Evolutionary conservation across 78 protist species (phyloP).

Genomic region (Chrysochromulina tobinii): DNA sequence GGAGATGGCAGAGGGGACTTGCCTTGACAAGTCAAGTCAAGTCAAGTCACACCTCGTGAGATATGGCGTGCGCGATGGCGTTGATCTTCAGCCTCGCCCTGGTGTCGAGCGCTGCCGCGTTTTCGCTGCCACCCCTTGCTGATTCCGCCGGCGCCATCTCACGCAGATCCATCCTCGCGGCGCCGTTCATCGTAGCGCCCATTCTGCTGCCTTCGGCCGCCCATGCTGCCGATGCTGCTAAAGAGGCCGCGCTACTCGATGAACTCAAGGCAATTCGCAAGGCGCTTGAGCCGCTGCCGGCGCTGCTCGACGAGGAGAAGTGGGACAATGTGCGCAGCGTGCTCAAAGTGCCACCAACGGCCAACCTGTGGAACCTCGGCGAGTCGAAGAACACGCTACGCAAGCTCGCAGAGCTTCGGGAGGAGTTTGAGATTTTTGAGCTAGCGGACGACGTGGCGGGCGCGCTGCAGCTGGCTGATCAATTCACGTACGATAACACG

Average conservation of each 20-base stretch:
- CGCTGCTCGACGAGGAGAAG: neutral
- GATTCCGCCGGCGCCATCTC: too few species aligned
- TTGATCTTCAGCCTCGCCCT: too few species aligned
- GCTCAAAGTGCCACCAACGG: neutral
- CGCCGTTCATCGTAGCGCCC: too few species aligned
- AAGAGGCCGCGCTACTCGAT: neutral
- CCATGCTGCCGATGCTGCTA: too few species aligned
- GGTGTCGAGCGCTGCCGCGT: too few species aligned
- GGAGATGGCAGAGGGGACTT: too few species aligned
- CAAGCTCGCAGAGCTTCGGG: neutral
- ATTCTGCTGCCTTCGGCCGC: too few species aligned
- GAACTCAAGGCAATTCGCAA: neutral
- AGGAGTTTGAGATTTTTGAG: neutral
- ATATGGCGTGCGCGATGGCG: too few species aligned
- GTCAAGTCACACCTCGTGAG: too few species aligned
- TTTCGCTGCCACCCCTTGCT: too few species aligned
- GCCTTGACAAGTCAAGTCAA: too few species aligned
- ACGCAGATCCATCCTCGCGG: too few species aligned
- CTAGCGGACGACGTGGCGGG: neutral
- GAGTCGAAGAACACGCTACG: neutral
- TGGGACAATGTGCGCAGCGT: neutral
- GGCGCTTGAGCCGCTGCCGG: neutral
- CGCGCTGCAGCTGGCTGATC: neutral
- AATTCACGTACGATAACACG: neutral
- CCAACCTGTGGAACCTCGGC: constrained; percentile 8